Evolutionary conservation across 75 land plant species (phyloP), one percentile per base, ranked within the genome.

Genomic region (Selaginella tamariscina): DNA sequence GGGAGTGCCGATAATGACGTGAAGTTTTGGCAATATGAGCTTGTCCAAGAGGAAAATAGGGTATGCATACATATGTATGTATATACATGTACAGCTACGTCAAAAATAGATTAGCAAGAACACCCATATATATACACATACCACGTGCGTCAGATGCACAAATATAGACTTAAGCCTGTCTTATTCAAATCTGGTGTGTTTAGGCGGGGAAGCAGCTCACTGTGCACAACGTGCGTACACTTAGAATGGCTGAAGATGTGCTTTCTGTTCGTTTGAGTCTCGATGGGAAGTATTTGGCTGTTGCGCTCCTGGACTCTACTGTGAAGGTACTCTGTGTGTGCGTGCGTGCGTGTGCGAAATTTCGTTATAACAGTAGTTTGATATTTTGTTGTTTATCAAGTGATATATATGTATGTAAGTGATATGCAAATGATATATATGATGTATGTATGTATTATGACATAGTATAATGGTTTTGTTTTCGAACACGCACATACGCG

Each of bases 1-100:
- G 97, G 89, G 67, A 80, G 97, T 80, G 80, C 83, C 27, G 99
- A 95, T 74, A 82, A 82, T 70, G 84, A 86, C 81, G 86, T 95
- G 30, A 91, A 91, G 67, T 91, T 91, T 64, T 95, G 99, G 99
- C 84, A 88, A 31, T 95, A 83, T 74, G 74, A 77, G 56, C 69
- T 80, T 27, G 69, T 65, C 39, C 68, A 87, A 69, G 82, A 82
- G 71, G 60, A 39, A 5, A 15, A 39, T 15, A 39, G 15, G 49
- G 49, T 39, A 39, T 5, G 11, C 15, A 5, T 39, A 5, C 49
- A 15, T 39, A 15, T 39, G 49, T 39, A 15, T 5, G 15, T 39
- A 5, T 39, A 5, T 5, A 39, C 49, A 15, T 39, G 49, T 5
- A 39, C 49, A 39, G 15, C 11, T 39, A n/a, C n/a, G n/a, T n/a